Evolutionary conservation across 2,329 filamentous ascomycete genomes (phyloP), one percentile per base, ranked within the genome.

Genomic region (Paramyrothecium roridum): DNA sequence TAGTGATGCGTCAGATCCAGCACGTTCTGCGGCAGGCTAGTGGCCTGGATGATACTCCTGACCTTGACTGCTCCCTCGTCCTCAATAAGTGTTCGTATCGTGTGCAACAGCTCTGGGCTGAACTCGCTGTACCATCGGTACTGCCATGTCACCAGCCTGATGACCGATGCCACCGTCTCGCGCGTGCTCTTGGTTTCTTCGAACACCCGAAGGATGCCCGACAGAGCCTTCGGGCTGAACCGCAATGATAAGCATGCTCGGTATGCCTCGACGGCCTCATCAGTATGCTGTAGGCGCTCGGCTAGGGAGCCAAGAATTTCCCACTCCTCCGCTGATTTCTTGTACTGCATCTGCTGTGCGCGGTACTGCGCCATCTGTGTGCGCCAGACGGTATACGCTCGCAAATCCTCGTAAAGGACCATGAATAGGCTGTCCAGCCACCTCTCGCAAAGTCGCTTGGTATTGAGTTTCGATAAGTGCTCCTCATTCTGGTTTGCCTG

Each of bases 81-180:
- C 74, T 98, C 95, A 68, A 99, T 99, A 62, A 99, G 80, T 62
- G 90, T 92, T 59, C 95, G 88, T 66, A 98, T 90, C 3, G 90
- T 88, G 72, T 87, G 91, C 53, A 99, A 83, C 47, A 99, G 82
- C 61, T 93, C 87, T 1, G 95, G 95, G 19, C 93, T 97, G 76
- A 99, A 99, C 83, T 99, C 95, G 55, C 93, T 97, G 77, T 99
- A 99, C 95, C 95, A 99, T 63, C 95, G 83, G 75, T 97, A 99
- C 76, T 99, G 95, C 95, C 95, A 99, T 13, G 93, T 95, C 34
- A 98, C 91, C 46, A 99, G 79, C 52, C 92, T 82, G 61, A 99
- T 97, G 56, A 97, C 80, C n/a, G 90, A 87, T 26, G 87, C 89
- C 8, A 98, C 82, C 55, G 88, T 91, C 57, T 92, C 89, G 58